Conservation (phyloP, 2,329 filamentous ascomycete genomes). For the Phialocephala subalpina region DNA sequence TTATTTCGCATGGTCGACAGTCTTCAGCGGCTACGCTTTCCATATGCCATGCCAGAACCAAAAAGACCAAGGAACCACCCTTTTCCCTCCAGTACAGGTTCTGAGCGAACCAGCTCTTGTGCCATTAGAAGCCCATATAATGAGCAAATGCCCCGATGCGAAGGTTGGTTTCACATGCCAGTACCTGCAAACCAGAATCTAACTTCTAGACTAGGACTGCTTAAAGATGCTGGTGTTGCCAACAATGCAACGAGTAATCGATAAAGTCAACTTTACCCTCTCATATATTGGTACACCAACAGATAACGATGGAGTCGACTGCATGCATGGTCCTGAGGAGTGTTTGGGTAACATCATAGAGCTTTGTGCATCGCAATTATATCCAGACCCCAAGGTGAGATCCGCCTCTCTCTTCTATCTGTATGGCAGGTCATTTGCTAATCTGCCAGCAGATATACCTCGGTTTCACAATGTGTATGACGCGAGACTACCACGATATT, state of each 20-base stretch:
- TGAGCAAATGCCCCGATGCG: slow-evolving; percentile 96
- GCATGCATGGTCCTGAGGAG: slow-evolving; percentile 88
- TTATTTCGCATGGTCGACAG: slow-evolving; percentile 33
- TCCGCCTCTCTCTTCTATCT: slow-evolving; percentile 71
- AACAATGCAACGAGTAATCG: slow-evolving; percentile 80
- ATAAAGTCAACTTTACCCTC: slow-evolving; percentile 90
- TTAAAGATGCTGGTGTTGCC: slow-evolving; percentile 83
- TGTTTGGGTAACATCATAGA: slow-evolving; percentile 95
- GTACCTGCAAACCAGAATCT: background rate
- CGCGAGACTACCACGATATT: slow-evolving; percentile 77
- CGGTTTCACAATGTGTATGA: slow-evolving; percentile 92
- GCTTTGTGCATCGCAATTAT: slow-evolving; percentile 85
- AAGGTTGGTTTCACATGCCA: slow-evolving; percentile 51
- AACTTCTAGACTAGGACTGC: slow-evolving; percentile 63
- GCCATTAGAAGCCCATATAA: slow-evolving; percentile 92
- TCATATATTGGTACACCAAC: slow-evolving; percentile 88
- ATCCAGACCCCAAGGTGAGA: slow-evolving; percentile 81
- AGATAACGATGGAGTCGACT: slow-evolving; percentile 82
- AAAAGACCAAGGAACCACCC: background rate
- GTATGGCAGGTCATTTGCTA: slow-evolving; percentile 64
- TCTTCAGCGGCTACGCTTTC: slow-evolving; percentile 19
- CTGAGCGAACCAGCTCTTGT: slow-evolving; percentile 54
- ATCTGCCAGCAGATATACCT: slow-evolving; percentile 73
- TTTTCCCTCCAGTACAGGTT: background rate
- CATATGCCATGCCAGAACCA: slow-evolving; percentile 18